These are phyloP conservation scores for Bipolaris cookei DNA, from an alignment of 2,329 filamentous ascomycete species.

Conservation along the genomic window DNA sequence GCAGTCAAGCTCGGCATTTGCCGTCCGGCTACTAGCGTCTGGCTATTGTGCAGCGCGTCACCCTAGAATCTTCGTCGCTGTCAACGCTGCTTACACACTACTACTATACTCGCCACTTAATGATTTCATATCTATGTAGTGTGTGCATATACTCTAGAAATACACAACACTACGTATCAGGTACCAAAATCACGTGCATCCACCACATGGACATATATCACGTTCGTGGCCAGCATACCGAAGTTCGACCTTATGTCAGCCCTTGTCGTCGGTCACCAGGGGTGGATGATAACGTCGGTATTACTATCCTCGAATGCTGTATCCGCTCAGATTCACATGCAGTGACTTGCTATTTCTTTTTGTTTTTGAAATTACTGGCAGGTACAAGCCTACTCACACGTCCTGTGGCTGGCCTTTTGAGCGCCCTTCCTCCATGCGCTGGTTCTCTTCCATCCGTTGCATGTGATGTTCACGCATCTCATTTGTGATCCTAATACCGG, in stretches of 20 bases:
- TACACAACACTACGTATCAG: neutral
- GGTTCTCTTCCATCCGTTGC: conserved; percentile 8
- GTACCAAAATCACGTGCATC: neutral
- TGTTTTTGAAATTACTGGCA: neutral
- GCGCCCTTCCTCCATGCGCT: conserved; percentile 2
- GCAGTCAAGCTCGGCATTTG: conserved; percentile 20
- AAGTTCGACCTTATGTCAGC: neutral
- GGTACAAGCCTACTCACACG: neutral
- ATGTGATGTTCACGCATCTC: conserved; percentile 11
- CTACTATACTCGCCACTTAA: neutral
- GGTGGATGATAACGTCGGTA: neutral
- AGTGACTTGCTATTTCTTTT: neutral
- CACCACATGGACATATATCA: neutral
- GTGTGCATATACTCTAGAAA: neutral
- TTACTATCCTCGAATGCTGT: too few species aligned
- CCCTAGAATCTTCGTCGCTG: neutral
- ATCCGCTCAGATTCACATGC: neutral
- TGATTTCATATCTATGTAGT: neutral
- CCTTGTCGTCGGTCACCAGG: neutral
- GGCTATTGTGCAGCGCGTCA: neutral
- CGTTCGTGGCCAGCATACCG: neutral
- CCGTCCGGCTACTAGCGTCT: conserved; percentile 14
- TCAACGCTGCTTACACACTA: neutral
- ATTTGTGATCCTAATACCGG: conserved; percentile 11
- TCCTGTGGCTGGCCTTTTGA: neutral